Base-by-base conservation (phyloP, 108 stramenopile species). In the Parietichytrium sp. region DNA sequence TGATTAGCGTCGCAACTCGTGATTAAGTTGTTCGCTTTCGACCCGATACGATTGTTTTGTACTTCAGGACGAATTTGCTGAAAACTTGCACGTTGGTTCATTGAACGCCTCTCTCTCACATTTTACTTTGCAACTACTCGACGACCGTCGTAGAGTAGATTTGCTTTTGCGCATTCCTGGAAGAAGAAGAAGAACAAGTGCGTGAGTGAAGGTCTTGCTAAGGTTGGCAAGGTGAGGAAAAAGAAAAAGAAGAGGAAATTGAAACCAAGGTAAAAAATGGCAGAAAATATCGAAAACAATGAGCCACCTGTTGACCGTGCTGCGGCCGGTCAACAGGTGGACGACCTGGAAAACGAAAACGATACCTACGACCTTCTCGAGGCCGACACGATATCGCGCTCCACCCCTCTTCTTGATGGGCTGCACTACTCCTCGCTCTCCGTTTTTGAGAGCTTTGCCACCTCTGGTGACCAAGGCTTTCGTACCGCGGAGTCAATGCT, bases 301-400 rank as follows among this genome's bases (percentile, higher is more conserved):
- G 8, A 15, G 29, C 45, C 61, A n/a, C n/a, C n/a, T n/a, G n/a
- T n/a, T n/a, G n/a, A n/a, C n/a, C n/a, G n/a, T n/a, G n/a, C n/a
- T n/a, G n/a, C n/a, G n/a, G n/a, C n/a, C n/a, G n/a, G n/a, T n/a
- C n/a, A n/a, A n/a, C n/a, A n/a, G n/a, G n/a, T n/a, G n/a, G n/a
- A n/a, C n/a, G n/a, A n/a, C n/a, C n/a, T n/a, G n/a, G n/a, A n/a
- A n/a, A n/a, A n/a, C n/a, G n/a, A n/a, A 23, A 72, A 72, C 42
- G 61, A 72, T 13, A 33, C 45, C 29, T 72, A 72, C 61, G n/a
- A 16, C 6, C 61, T 72, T 12, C 61, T 72, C 42, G 61, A 72
- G 33, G 61, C 42, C 8, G 61, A 72, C n/a, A 45, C 10, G 16
- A 72, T 72, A 12, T 45, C 38, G 38, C 6, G 54, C 54, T n/a